phyloP scores from a whole-genome alignment of 306 rosid species.

The Alnus rubra region DNA sequence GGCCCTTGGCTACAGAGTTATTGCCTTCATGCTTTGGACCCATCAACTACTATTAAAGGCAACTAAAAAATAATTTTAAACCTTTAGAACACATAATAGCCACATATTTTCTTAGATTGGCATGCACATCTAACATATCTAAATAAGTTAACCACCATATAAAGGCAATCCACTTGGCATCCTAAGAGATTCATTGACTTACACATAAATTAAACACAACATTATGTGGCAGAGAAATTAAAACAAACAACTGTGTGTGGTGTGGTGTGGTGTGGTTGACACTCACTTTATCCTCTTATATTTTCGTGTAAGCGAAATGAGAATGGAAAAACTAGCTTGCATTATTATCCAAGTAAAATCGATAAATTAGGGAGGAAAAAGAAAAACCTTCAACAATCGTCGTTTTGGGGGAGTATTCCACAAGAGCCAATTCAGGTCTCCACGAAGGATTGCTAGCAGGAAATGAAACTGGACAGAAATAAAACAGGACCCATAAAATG shows the following conservation, averaged over 20 bases:
- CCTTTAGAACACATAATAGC: not conserved
- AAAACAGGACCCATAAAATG: not conserved
- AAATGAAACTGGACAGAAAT: constrained; percentile 44
- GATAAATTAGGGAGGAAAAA: not conserved
- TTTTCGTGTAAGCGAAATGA: not conserved
- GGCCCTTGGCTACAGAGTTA: no score
- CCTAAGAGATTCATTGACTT: not conserved
- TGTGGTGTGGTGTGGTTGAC: constrained; percentile 24
- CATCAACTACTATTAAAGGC: not conserved
- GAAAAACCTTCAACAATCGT: constrained; percentile 51
- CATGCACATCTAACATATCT: not conserved
- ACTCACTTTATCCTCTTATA: constrained; percentile 12
- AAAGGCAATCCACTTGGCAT: not conserved
- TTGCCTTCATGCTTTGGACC: not conserved
- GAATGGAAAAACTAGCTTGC: not conserved
- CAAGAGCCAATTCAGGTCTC: constrained; percentile 70
- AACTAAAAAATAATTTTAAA: not conserved
- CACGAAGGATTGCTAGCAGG: constrained; percentile 51
- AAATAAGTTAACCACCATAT: not conserved
- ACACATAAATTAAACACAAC: constrained; percentile 1
- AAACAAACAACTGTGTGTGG: constrained; percentile 1
- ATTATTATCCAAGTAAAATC: not conserved
- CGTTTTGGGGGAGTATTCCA: constrained; percentile 65
- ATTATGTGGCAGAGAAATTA: constrained; percentile 12
- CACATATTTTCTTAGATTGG: constrained; percentile 7